Conservation (phyloP, 2,329 filamentous ascomycete species). For the Fusarium dimerum region DNA sequence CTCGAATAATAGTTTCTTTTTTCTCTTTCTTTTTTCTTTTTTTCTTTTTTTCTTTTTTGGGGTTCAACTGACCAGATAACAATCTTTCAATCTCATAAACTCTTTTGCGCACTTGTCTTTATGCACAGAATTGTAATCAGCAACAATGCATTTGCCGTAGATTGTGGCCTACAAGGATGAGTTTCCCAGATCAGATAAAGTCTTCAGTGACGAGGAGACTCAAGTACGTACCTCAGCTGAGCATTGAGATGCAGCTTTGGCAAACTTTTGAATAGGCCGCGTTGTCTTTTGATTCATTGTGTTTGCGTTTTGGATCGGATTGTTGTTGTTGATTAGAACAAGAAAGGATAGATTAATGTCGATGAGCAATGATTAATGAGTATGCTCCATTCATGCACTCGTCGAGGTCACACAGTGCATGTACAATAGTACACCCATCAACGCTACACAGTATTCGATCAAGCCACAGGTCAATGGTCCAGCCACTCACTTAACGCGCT, state of each 20-base stretch:
- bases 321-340: neutral
- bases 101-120: conserved; percentile 89
- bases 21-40: too few relatives aligned
- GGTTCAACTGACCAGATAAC: conserved; percentile 68
- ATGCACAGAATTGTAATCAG: conserved; percentile 85
- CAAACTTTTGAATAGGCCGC: conserved; percentile 58
- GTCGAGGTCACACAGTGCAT: neutral
- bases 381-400: too few relatives aligned
- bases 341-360: too few relatives aligned
- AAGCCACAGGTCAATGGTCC: conserved; percentile 7
- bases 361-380: neutral
- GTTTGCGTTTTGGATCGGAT: neutral
- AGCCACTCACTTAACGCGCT: conserved; percentile 33
- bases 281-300: conserved; percentile 27
- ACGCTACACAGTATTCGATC: too few relatives aligned
- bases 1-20: neutral
- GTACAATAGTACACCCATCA: too few relatives aligned
- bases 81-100: conserved; percentile 84
- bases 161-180: conserved; percentile 62
- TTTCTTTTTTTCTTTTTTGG: too few relatives aligned
- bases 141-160: conserved; percentile 90
- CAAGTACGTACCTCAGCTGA: conserved; percentile 49
- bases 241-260: conserved; percentile 55
- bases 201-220: neutral
- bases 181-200: conserved; percentile 2